Evolutionary conservation across 371 early-diverging fungal species (phyloP), one percentile per base, ranked within the genome.

Genomic region (Apophysomyces sp.): DNA sequence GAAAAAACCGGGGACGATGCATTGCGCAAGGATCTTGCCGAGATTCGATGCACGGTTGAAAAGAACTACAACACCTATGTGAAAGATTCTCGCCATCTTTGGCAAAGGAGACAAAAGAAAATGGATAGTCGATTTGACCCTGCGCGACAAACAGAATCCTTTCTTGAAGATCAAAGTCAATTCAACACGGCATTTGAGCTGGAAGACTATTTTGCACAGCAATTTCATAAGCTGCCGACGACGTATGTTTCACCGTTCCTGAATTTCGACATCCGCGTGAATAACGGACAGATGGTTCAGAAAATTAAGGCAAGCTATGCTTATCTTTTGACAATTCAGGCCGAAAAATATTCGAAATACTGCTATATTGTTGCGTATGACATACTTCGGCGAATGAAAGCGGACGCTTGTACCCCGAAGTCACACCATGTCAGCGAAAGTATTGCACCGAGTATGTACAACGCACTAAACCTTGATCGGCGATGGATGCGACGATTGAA

Each of bases 281-380:
- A 72, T 34, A 40, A 41, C 4, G 62, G 72, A 0, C 51, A 52
- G 11, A 54, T 65, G 54, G 1, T 68, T 1, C 59, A 66, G 21
- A 59, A 13, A 1, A 37, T 72, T 11, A 66, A 69, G 13, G 72
- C 72, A 18, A 68, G 69, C 16, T 66, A 58, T 49, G 72, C 72
- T 1, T 72, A 72, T 37, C 60, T 34, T 2, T 13, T 57, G 11
- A 55, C 41, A 18, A 51, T 61, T 2, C 26, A 29, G 1, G 0
- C 44, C 5, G 39, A 44, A 29, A 72, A 72, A 29, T 69, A 68
- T 29, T 41, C 40, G 2, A 72, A 66, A 36, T 72, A 68, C 12
- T 63, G 66, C n/a, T 72, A 72, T 52, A 41, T 68, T n/a, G 69
- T 72, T 1, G 72, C 69, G 2, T 72, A 55, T 40, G 69, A 72